Evolutionary conservation across 192 early-diverging fungal species (phyloP).

Genomic region (Podila verticillata): DNA sequence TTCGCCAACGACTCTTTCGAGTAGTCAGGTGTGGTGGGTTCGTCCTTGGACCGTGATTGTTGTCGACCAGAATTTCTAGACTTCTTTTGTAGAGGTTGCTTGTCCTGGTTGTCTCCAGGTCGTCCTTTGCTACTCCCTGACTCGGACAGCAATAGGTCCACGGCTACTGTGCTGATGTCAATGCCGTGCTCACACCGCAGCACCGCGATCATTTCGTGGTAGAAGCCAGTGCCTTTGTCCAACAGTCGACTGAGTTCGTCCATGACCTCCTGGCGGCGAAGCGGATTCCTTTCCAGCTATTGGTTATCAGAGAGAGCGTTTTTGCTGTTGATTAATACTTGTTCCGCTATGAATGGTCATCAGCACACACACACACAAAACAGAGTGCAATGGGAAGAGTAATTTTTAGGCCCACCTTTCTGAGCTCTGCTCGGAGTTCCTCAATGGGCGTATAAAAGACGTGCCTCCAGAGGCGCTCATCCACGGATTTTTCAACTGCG

Average conservation of each 20-base stretch:
- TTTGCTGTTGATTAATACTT: neutral
- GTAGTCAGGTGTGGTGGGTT: conserved; percentile 3
- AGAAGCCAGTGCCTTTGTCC: conserved; percentile 63
- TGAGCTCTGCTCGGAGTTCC: conserved; percentile 56
- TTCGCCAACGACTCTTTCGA: conserved; percentile 47
- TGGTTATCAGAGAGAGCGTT: neutral
- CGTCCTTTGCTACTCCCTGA: conserved; percentile 11
- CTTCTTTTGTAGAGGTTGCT: neutral
- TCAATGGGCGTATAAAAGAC: conserved; percentile 66
- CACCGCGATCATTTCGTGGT: conserved; percentile 58
- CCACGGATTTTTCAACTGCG: conserved; percentile 59
- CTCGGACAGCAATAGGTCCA: conserved; percentile 34
- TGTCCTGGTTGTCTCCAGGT: neutral
- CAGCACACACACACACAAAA: neutral
- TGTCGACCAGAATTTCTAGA: conserved; percentile 21
- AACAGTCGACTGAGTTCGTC: conserved; percentile 56
- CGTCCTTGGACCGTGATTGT: conserved; percentile 28
- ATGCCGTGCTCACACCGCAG: conserved; percentile 59
- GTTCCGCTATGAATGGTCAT: too few species aligned
- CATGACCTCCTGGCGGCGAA: conserved; percentile 39
- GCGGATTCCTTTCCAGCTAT: conserved; percentile 43
- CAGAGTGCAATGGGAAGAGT: too few species aligned
- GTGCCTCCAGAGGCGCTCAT: conserved; percentile 67
- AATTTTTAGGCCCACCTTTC: conserved; percentile 48
- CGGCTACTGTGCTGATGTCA: conserved; percentile 58